Evolutionary conservation across 2,329 filamentous ascomycete species (phyloP).

Genomic region (Cordyceps javanica): DNA sequence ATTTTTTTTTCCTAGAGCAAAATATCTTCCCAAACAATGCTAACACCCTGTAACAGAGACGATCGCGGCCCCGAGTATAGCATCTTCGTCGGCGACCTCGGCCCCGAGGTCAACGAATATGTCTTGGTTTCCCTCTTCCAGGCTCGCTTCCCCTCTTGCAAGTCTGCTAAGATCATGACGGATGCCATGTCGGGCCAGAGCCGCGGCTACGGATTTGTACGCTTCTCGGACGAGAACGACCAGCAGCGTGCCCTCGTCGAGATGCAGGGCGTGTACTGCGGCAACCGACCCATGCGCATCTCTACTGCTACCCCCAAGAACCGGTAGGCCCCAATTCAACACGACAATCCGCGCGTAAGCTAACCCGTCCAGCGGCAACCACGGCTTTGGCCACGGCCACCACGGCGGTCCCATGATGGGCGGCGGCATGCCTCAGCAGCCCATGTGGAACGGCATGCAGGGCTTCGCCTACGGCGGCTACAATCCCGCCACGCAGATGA

Average conservation of each 20-base stretch:
- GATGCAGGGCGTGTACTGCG: slow-evolving; percentile 99
- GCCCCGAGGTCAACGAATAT: slow-evolving; percentile 97
- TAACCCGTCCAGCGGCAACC: slow-evolving; percentile 27
- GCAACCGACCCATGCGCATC: slow-evolving; percentile 97
- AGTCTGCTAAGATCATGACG: slow-evolving; percentile 99
- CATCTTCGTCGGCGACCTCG: slow-evolving; percentile 96
- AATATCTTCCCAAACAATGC: not conserved
- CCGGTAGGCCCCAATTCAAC: slow-evolving; percentile 36
- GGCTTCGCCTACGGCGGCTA: slow-evolving; percentile 37
- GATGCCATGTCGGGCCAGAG: slow-evolving; percentile 97
- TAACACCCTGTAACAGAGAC: slow-evolving; percentile 51
- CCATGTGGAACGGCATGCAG: slow-evolving; percentile 34
- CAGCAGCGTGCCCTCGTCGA: slow-evolving; percentile 93
- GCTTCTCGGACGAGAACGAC: slow-evolving; percentile 91
- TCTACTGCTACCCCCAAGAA: slow-evolving; percentile 98
- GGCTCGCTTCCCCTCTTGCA: slow-evolving; percentile 92
- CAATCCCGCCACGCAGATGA: slow-evolving; percentile 63
- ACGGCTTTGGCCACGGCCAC: slow-evolving; percentile 37
- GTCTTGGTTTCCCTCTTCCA: slow-evolving; percentile 97
- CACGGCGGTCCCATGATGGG: slow-evolving; percentile 40
- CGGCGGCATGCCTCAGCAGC: slow-evolving; percentile 40
- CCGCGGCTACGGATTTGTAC: slow-evolving; percentile 94
- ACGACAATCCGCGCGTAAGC: slow-evolving; percentile 2
- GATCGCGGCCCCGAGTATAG: slow-evolving; percentile 94
- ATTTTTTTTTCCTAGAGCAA: not conserved